These are phyloP conservation scores for Sugiyamaella neomexicana DNA, from an alignment of 1,139 yeast genomes.

Conservation along the genomic window DNA sequence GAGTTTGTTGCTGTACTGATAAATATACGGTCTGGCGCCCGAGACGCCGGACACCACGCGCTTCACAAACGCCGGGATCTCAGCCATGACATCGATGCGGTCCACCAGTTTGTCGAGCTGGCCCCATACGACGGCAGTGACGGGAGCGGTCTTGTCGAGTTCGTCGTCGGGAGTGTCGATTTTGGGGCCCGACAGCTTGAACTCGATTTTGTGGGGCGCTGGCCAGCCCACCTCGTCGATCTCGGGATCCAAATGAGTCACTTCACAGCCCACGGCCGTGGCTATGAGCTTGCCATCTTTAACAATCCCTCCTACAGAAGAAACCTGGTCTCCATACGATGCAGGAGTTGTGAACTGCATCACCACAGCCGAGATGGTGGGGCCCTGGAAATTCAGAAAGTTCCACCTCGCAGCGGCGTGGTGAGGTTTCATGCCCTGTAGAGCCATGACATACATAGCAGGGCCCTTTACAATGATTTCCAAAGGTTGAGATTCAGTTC, in stretches of 20 bases:
- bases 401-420: slow-evolving; percentile 98
- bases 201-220: slow-evolving; percentile 68
- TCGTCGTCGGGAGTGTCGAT: slow-evolving; percentile 45
- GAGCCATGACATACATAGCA: slow-evolving; percentile 94
- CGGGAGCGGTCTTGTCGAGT: slow-evolving; percentile 40
- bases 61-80: slow-evolving; percentile 91
- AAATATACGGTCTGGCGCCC: slow-evolving; percentile 92
- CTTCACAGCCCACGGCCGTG: slow-evolving; percentile 65
- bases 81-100: slow-evolving; percentile 97
- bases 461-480: slow-evolving; percentile 47
- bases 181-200: slow-evolving; percentile 55
- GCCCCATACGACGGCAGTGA: slow-evolving; percentile 39
- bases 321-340: slow-evolving; percentile 80
- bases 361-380: slow-evolving; percentile 68
- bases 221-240: slow-evolving; percentile 88
- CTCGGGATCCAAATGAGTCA: slow-evolving; percentile 58
- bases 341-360: slow-evolving; percentile 97
- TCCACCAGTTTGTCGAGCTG: slow-evolving; percentile 62
- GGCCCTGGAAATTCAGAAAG: slow-evolving; percentile 84
- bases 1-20: slow-evolving; percentile 70
- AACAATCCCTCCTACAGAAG: slow-evolving; percentile 74
- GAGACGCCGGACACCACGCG: slow-evolving; percentile 91
- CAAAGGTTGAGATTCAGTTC: too few relatives aligned
- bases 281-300: slow-evolving; percentile 62
- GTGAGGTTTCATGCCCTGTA: slow-evolving; percentile 99